Conservation (phyloP, 768 basidiomycete genomes). For the Cyclocybe aegerita region DNA sequence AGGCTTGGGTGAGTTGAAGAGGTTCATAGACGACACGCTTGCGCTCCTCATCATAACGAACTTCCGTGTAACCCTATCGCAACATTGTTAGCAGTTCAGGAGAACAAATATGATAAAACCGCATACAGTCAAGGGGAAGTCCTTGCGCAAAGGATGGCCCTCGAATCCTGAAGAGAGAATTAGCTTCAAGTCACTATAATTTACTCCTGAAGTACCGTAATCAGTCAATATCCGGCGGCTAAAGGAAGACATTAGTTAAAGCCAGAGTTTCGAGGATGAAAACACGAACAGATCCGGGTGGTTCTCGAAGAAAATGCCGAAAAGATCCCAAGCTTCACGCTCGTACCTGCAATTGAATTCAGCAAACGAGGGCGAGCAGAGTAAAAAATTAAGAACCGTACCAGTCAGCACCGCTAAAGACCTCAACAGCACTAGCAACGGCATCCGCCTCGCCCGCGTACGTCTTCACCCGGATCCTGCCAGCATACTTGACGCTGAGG, state of each 20-base stretch:
- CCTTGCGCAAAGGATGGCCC: slow-evolving; percentile 96
- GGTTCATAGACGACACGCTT: slow-evolving; percentile 98
- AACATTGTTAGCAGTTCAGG: slow-evolving; percentile 1
- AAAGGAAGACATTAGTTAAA: slow-evolving; percentile 15
- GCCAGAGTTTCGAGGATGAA: not conserved
- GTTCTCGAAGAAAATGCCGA: slow-evolving; percentile 91
- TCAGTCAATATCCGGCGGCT: slow-evolving; percentile 97
- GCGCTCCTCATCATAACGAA: slow-evolving; percentile 96
- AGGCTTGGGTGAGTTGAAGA: slow-evolving; percentile 95
- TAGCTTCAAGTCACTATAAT: slow-evolving; percentile 3
- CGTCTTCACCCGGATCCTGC: slow-evolving; percentile 94
- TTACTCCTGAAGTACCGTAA: slow-evolving; percentile 60
- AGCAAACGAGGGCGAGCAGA: not conserved
- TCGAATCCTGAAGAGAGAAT: slow-evolving; percentile 68
- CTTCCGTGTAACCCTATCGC: slow-evolving; percentile 91
- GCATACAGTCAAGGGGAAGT: slow-evolving; percentile 93
- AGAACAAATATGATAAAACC: not conserved
- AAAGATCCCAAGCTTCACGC: slow-evolving; percentile 97
- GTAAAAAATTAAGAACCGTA: slow-evolving; percentile 24
- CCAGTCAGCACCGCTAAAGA: slow-evolving; percentile 96
- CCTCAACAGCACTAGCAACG: slow-evolving; percentile 75
- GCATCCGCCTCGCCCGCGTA: slow-evolving; percentile 92
- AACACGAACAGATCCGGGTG: slow-evolving; percentile 90
- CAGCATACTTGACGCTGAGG: slow-evolving; percentile 73
- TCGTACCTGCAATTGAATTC: slow-evolving; percentile 68